A percentile compares a stretch with the other conserved stretches of the same genome.
Conservation (phyloP, 2,329 filamentous ascomycete genomes). For the Sarocladium kiliense region DNA sequence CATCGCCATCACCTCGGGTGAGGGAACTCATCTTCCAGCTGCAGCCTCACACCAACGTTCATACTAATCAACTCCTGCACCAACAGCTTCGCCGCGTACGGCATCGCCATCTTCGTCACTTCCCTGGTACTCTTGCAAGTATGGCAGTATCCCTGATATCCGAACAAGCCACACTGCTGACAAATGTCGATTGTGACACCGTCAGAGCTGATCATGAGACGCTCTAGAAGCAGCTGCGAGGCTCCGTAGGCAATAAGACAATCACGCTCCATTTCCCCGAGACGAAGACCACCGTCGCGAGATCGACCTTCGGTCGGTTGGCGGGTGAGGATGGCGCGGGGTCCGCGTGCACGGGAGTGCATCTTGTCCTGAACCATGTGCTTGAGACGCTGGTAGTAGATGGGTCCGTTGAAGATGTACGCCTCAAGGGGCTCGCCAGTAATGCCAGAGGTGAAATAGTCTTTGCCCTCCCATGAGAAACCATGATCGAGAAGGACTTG, state of each 20-base stretch:
- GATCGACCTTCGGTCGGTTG: conserved; percentile 96
- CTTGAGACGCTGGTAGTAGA: conserved; percentile 99
- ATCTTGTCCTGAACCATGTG: conserved; percentile 99
- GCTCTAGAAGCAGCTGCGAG: conserved; percentile 83
- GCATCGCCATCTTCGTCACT: conserved; percentile 91
- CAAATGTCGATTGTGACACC: conserved; percentile 90
- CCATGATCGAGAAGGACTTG: conserved; percentile 78
- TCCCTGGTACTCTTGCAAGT: conserved; percentile 80
- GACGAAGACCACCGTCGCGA: conserved; percentile 80
- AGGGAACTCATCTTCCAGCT: conserved; percentile 91
- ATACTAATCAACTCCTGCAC: conserved; percentile 96
- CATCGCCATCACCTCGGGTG: conserved; percentile 34
- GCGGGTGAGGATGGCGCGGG: conserved; percentile 83
- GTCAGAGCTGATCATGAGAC: conserved; percentile 91
- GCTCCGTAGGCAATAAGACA: conserved; percentile 97
- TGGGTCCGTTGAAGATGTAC: conserved; percentile 97
- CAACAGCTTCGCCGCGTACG: conserved; percentile 92
- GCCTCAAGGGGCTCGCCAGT: conserved; percentile 91
- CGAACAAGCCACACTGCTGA: conserved; percentile 90
- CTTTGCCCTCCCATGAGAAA: conserved; percentile 95
- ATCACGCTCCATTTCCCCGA: conserved; percentile 99
- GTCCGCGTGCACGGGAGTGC: conserved; percentile 90
- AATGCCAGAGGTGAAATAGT: conserved; percentile 91
- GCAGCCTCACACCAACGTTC: conserved; percentile 93
- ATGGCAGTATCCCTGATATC: conserved; percentile 91